A percentile compares a stretch with the other conserved stretches of the same genome.
These are phyloP conservation scores for Cyclotella distinguenda DNA, from an alignment of 108 stramenopile species.

Conservation along the genomic window DNA sequence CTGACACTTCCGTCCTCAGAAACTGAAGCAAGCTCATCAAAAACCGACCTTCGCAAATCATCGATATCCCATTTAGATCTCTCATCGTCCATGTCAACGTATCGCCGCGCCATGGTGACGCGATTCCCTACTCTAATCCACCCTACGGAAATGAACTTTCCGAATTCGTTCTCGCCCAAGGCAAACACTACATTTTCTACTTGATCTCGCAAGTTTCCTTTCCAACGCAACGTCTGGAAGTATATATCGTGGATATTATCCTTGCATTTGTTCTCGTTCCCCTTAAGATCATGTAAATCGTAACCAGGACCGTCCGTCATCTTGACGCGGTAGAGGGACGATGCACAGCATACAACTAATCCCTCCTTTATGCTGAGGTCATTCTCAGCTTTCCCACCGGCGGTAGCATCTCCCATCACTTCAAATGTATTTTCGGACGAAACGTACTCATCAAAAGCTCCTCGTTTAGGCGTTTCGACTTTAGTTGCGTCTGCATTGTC, in stretches of 20 bases:
- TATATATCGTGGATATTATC: constrained; percentile 56
- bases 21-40: constrained; percentile 40
- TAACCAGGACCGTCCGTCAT: constrained; percentile 49
- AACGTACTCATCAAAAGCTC: constrained; percentile 47
- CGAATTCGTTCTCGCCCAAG: constrained; percentile 55
- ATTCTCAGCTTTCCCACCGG: constrained; percentile 4
- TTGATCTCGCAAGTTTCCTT: constrained; percentile 55
- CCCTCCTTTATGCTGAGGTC: not conserved
- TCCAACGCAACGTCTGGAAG: constrained; percentile 51
- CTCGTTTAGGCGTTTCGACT: constrained; percentile 54
- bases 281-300: constrained; percentile 47
- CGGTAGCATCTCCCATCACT: constrained; percentile 39
- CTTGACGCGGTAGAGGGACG: constrained; percentile 14
- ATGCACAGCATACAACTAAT: constrained; percentile 1
- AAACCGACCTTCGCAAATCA: constrained; percentile 41
- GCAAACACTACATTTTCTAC: constrained; percentile 52
- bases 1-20: constrained; percentile 26
- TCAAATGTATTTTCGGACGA: constrained; percentile 49
- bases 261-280: constrained; percentile 25
- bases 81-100: constrained; percentile 50
- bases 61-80: constrained; percentile 57
- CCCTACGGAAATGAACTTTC: constrained; percentile 56
- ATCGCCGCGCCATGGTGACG: constrained; percentile 61
- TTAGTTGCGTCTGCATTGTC: constrained; percentile 47
- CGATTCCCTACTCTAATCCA: constrained; percentile 66